Base-by-base conservation (phyloP, 2,329 filamentous ascomycete species). In the Nigrospora sphaerica region DNA sequence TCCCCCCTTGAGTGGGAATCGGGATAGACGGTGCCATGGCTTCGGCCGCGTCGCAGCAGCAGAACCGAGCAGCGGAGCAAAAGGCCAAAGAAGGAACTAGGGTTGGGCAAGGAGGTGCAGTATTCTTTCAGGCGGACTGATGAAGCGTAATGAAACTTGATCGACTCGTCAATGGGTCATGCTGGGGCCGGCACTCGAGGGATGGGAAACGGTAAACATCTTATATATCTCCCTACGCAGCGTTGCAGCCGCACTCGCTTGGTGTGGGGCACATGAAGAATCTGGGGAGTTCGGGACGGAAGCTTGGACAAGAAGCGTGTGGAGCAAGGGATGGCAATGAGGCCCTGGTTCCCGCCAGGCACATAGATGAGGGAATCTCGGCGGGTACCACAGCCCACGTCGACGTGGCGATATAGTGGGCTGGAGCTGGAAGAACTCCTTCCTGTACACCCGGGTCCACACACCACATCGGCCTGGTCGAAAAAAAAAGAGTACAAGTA, bases 1-100 rank as follows among this genome's bases (percentile, higher is more conserved):
- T 75, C 54, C 72, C 72, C 57, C 70, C 72, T 58, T 73, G 70
- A 23, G 70, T 67, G 49, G 72, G 66, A 57, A 72, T 65, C 14
- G 71, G 63, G 53, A 71, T 70, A 45, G 71, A 66, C 37, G 73
- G 74, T 23, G 70, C 67, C 68, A 72, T 69, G 51, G 38, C 59
- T 40, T 33, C 32, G 35, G 18, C 14, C 13, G 33, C 32, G 28
- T 11, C 19, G 40, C 23, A 12, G 40, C 23, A 12, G 13, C 5
- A 28, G 23, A 28, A 28, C 23, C 23, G 23, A 28, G 10, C 23
- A 28, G 23, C 23, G 10, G 23, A 28, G 5, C 23, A 6, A 28
- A 28, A 28, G 23, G 23, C 7, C 23, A 28, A 28, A 28, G 23
- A 10, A 28, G 23, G 23, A 28, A 28, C 23, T 10, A 28, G 23